Base-by-base conservation (phyloP, 2,329 filamentous ascomycete genomes). In the Claviceps sorghi region DNA sequence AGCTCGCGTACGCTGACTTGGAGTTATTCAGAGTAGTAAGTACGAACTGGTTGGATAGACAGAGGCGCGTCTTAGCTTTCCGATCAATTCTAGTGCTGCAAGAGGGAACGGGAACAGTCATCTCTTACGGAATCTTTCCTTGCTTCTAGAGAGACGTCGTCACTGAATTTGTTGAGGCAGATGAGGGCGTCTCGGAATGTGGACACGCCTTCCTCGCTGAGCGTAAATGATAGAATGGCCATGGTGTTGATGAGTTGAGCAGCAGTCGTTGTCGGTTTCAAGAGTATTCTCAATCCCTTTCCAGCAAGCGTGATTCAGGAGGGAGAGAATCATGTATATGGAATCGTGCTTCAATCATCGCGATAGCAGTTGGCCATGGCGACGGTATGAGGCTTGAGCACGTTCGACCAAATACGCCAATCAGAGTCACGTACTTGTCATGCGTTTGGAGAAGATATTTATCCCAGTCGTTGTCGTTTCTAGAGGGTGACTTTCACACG, bases 161-260 rank as follows among this genome's bases (percentile, higher is more conserved):
- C 86, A 64, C 83, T 86, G 69, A 91, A 90, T 66, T 88, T 88
- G 61, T 79, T 78, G 29, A 91, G 74, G 64, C 86, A 91, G 22
- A 80, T 73, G 53, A 91, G 76, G 26, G 82, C 77, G 65, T 90
- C 86, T 59, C 88, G 83, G 45, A 91, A 72, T 48, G 78, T 79
- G 7, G 75, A 73, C 44, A 88, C 80, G 34, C 83, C 83, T 58
- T 89, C 84, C 53, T 86, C 84, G 59, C 76, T 84, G 51, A 91
- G 71, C 0, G 83, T 85, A 62, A 90, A 89, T 55, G 75, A 82
- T 53, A 90, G 67, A n/a, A 83, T 69, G 6, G 78, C 71, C 80
- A 84, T 82, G 45, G 8, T 34, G 22, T 19, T 36, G 30, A 19
- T 21, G 19, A 36, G 2, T 6, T 29, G 29, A 13, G 32, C 30